Evolutionary conservation across 768 basidiomycete species (phyloP).

Genomic region (Paxillus involutus): DNA sequence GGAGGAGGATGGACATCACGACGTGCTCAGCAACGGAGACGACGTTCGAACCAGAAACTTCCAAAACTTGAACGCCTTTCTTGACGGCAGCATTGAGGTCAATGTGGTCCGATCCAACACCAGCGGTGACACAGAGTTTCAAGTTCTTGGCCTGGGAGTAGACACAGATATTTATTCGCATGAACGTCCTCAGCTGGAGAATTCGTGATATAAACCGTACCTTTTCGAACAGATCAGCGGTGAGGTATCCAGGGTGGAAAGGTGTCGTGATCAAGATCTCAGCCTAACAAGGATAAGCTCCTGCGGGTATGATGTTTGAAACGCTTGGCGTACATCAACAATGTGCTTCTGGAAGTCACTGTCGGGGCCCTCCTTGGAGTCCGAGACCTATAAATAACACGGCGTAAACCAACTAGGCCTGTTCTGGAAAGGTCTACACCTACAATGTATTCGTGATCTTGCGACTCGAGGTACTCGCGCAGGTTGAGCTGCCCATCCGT

Average conservation of each 20-base stretch:
- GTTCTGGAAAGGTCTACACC: slow-evolving; percentile 13
- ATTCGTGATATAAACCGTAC: slow-evolving; percentile 28
- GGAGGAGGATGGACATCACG: slow-evolving; percentile 84
- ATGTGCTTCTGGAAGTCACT: slow-evolving; percentile 84
- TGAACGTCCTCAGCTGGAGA: neutral
- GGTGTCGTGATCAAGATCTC: slow-evolving; percentile 83
- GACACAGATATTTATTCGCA: slow-evolving; percentile 1
- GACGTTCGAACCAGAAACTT: slow-evolving; percentile 89
- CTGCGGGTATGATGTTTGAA: slow-evolving; percentile 6
- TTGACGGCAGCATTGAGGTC: slow-evolving; percentile 88
- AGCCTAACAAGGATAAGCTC: slow-evolving; percentile 42
- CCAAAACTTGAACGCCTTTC: slow-evolving; percentile 75
- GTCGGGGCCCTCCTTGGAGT: slow-evolving; percentile 80
- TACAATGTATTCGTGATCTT: slow-evolving; percentile 78
- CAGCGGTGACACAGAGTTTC: slow-evolving; percentile 87
- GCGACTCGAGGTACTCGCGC: slow-evolving; percentile 61
- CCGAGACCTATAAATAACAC: slow-evolving; percentile 53
- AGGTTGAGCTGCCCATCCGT: slow-evolving; percentile 60
- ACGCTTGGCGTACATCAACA: slow-evolving; percentile 55
- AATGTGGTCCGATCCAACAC: slow-evolving; percentile 88
- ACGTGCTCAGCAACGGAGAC: slow-evolving; percentile 92
- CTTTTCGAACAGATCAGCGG: slow-evolving; percentile 68
- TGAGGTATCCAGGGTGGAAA: slow-evolving; percentile 86
- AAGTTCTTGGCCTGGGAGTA: slow-evolving; percentile 76
- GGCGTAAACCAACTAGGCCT: slow-evolving; percentile 1